Evolutionary conservation across 1,284 basidiomycete genomes (phyloP), one percentile per base, ranked within the genome.

Genomic region (Ustilago shanxiensis): DNA sequence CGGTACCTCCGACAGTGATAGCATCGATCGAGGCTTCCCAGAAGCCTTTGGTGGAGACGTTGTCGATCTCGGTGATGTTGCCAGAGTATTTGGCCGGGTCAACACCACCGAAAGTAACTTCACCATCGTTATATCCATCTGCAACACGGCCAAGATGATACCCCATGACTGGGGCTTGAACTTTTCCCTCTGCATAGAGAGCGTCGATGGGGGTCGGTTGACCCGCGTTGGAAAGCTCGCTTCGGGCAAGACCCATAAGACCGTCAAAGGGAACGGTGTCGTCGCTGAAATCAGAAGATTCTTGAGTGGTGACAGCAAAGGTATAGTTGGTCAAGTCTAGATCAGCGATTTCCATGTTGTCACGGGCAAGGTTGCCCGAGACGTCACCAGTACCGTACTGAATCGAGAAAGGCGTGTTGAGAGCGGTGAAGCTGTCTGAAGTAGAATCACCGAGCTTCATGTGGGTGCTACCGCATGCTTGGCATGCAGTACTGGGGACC

Each of bases 61-160:
- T 83, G 56, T 82, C 83, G 31, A 85, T 68, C 54, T 83, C 78
- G 50, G 83, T 79, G 24, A 87, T 71, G 39, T 55, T 60, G 5
- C 85, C 83, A 4, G 53, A 54, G 57, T 77, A 84, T 63, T 93
- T 93, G 72, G 89, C 88, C 11, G 86, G n/a, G 86, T 95, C 93
- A 51, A 94, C 89, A 10, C 90, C 92, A 53, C 93, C 93, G 81
- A 94, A 93, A 3, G 93, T 93, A 10, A 86, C 89, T 86, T 93
- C 89, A 60, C 93, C 93, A 79, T 93, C 91, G 83, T 94, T 93
- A 83, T 89, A 88, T 73, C 89, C 88, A 50, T 84, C 84, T 11
- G 90, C 88, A 41, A 92, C 87, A 64, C 93, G 91, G 2, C 92
- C 90, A 62, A 95, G 90, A 86, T 93, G 93, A 89, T 90, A 94